Base-by-base conservation (phyloP, 148 eudicot genomes). In the Rhododendron williamsianum region DNA sequence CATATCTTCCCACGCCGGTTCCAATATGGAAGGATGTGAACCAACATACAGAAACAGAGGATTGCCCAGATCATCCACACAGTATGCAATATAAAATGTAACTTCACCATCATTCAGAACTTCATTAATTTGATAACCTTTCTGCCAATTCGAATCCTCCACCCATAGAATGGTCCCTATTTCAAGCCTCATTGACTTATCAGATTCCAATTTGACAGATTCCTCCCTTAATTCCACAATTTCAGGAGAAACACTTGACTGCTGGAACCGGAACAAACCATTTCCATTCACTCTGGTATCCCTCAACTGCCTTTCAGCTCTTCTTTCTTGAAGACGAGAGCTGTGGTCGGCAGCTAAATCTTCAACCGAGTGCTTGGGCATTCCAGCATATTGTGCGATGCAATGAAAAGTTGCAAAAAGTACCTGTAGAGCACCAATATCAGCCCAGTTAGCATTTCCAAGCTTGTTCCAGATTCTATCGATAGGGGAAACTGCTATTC, bases 401-500 rank as follows among this genome's bases (percentile, higher is more conserved):
- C 94, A 91, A 85, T 95, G 94, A 81, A 93, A 95, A 41, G 98
- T 97, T 49, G 99, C 98, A 90, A 92, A 97, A 90, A 97, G 98
- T 52, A 92, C 88, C 90, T 97, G 98, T 83, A 97, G 90, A 83
- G 98, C 94, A 69, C 98, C 99, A 35, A 97, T 87, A 80, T 97
- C 99, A 60, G 95, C 94, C 99, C 99, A 97, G 81, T 97, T 97
- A 56, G 99, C 95, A 88, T 95, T 97, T 76, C 99, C 99, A 45
- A 97, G 95, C 90, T 95, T 95, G 91, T 97, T 97, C 99, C 99
- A 97, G 78, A 97, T 89, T 82, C 95, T 91, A 89, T 97, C 96
- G 81, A 95, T 84, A 15, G 98, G 96, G 43, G 98, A 93, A 85
- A 97, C 88, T 46, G 93, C 46, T 83, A 97, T 88, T 51, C 79